These are phyloP conservation scores for Pascua sp. DNA, from an alignment of 1,284 basidiomycete genomes.

Conservation along the genomic window DNA sequence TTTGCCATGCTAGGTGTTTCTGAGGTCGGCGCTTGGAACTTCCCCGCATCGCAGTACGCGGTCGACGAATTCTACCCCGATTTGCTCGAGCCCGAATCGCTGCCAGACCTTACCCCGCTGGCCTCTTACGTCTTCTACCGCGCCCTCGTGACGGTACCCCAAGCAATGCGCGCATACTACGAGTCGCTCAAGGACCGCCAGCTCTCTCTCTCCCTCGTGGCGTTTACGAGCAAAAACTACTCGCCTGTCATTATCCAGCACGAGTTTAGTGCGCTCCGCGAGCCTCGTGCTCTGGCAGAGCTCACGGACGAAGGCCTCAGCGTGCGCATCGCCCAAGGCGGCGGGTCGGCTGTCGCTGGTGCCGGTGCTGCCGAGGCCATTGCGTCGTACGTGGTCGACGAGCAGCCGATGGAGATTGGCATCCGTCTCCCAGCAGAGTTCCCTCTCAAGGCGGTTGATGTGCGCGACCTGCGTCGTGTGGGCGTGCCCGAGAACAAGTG, in stretches of 20 bases:
- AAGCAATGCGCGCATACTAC: conserved; percentile 80
- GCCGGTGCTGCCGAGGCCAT: conserved; percentile 46
- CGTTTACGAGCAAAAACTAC: conserved; percentile 81
- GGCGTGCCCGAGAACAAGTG: conserved; percentile 88
- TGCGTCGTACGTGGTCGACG: conserved; percentile 77
- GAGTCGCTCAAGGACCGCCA: conserved; percentile 84
- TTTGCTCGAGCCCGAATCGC: conserved; percentile 59
- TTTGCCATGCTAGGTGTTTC: conserved; percentile 61
- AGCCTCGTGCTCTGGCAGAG: conserved; percentile 60
- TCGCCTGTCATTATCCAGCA: conserved; percentile 83
- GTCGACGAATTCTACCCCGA: conserved; percentile 78
- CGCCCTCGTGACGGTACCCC: conserved; percentile 73
- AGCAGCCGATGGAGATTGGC: conserved; percentile 87
- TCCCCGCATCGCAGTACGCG: conserved; percentile 63
- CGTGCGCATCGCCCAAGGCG: conserved; percentile 65
- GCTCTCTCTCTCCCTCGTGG: conserved; percentile 67
- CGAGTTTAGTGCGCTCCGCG: conserved; percentile 73
- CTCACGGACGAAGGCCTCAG: conserved; percentile 77
- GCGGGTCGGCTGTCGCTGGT: conserved; percentile 71
- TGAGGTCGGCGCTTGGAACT: conserved; percentile 48
- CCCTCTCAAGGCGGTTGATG: conserved; percentile 84
- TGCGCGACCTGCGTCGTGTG: conserved; percentile 77
- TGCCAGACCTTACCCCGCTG: conserved; percentile 60
- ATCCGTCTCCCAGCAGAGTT: conserved; percentile 85
- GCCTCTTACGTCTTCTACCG: conserved; percentile 87